These are phyloP conservation scores for Pouteria campechiana DNA, from an alignment of 179 eudicot genomes.

Conservation along the genomic window DNA sequence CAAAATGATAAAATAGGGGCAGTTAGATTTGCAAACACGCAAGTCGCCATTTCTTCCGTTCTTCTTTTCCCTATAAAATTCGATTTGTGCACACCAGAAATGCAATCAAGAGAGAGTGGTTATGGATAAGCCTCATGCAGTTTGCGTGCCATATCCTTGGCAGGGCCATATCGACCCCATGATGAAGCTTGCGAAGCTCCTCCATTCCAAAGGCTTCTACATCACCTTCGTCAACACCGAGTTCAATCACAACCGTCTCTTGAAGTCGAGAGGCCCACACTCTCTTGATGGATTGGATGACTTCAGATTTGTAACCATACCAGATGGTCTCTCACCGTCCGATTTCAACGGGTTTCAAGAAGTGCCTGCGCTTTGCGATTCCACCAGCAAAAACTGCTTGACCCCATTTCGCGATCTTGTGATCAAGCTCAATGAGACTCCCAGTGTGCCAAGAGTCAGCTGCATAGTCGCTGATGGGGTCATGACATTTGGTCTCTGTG, in stretches of 20 bases:
- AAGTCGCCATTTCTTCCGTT: no score
- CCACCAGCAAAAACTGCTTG: not conserved
- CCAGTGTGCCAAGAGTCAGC: slow-evolving; percentile 8
- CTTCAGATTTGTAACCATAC: slow-evolving; percentile 18
- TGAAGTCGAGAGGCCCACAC: slow-evolving; percentile 8
- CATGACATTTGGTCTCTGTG: slow-evolving; percentile 17
- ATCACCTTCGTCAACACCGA: slow-evolving; percentile 25
- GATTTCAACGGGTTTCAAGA: slow-evolving; percentile 16
- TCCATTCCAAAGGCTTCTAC: slow-evolving; percentile 11
- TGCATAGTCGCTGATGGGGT: slow-evolving; percentile 15
- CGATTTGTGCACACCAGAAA: no score
- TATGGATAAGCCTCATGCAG: slow-evolving; percentile 4
- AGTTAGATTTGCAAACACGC: no score
- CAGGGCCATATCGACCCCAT: slow-evolving; percentile 8
- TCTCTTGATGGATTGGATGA: slow-evolving; percentile 9
- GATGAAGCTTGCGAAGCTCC: slow-evolving; percentile 6
- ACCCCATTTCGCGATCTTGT: slow-evolving; percentile 8
- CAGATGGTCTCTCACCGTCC: slow-evolving; percentile 18
- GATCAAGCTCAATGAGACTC: slow-evolving; percentile 5
- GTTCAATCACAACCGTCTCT: slow-evolving; percentile 14
- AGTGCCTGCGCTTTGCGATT: slow-evolving; percentile 3
- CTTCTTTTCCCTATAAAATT: no score
- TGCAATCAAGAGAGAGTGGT: no score
- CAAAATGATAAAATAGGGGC: no score
- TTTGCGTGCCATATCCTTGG: slow-evolving; percentile 4